Evolutionary conservation across 116 monocot species (phyloP).

Genomic region (Zostera marina): DNA sequence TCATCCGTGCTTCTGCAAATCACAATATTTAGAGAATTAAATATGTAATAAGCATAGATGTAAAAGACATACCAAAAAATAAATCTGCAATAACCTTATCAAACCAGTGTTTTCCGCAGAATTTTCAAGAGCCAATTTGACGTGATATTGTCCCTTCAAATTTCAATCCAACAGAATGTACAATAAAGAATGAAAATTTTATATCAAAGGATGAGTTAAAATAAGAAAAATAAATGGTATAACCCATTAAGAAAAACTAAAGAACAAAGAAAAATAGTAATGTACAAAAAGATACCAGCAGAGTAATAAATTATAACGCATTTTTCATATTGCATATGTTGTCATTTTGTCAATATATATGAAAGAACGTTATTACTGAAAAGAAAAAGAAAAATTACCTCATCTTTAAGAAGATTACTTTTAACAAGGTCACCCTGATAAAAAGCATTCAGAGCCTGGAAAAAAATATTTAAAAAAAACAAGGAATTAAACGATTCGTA

Average conservation of each 20-base stretch:
- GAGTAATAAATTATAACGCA: no score
- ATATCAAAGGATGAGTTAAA: neutral
- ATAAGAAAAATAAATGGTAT: neutral
- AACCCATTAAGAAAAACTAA: neutral
- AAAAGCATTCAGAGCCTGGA: constrained; percentile 69
- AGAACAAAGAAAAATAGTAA: neutral
- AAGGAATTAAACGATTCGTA: neutral
- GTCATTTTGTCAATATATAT: no score
- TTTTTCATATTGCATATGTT: no score
- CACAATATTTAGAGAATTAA: neutral
- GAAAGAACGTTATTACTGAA: neutral
- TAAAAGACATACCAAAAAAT: neutral
- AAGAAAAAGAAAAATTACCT: constrained; percentile 22
- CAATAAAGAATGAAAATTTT: neutral
- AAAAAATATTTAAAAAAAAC: neutral
- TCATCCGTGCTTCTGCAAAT: constrained; percentile 22
- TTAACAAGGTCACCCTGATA: constrained; percentile 25
- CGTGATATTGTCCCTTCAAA: constrained; percentile 48
- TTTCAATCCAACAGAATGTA: constrained; percentile 19
- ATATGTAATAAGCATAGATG: neutral
- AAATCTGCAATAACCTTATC: constrained; percentile 13
- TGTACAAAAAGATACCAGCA: neutral
- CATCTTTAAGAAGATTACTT: constrained; percentile 33
- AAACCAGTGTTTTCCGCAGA: constrained; percentile 24
- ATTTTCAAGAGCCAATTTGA: constrained; percentile 57